These are phyloP conservation scores for Fraxinus platypoda DNA, from an alignment of 305 asterid genomes.

Conservation along the genomic window DNA sequence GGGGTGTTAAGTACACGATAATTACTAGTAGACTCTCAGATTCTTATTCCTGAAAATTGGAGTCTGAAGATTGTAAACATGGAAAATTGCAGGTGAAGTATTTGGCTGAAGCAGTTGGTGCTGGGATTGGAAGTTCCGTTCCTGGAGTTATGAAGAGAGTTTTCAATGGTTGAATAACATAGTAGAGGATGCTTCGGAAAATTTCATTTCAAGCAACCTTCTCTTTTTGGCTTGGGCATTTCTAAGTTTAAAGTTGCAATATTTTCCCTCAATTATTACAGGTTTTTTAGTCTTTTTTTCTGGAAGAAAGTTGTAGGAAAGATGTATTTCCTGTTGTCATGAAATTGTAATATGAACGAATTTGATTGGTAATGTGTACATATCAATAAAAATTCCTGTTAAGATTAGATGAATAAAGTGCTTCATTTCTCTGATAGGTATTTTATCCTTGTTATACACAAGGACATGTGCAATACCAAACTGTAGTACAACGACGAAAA, in stretches of 20 bases:
- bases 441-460: not conserved
- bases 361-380: not conserved
- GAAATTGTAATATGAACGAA: not conserved
- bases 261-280: not conserved
- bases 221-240: not conserved
- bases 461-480: not conserved
- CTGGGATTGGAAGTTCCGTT: conserved; percentile 79
- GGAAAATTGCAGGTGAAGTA: conserved; percentile 57
- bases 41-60: not conserved
- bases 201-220: conserved; percentile 6
- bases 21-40: not conserved
- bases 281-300: not conserved
- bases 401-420: not conserved
- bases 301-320: not conserved
- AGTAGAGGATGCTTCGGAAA: not conserved
- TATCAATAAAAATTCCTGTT: not conserved
- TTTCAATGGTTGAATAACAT: conserved; percentile 39
- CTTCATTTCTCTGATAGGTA: not conserved
- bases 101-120: conserved; percentile 80
- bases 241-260: conserved; percentile 1
- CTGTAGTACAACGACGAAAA: not conserved
- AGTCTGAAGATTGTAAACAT: conserved; percentile 2
- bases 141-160: conserved; percentile 58
- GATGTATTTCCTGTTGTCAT: not conserved
- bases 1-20: not conserved